Evolutionary conservation across 371 early-diverging fungal species (phyloP).

Genomic region (Smittium culicis): DNA sequence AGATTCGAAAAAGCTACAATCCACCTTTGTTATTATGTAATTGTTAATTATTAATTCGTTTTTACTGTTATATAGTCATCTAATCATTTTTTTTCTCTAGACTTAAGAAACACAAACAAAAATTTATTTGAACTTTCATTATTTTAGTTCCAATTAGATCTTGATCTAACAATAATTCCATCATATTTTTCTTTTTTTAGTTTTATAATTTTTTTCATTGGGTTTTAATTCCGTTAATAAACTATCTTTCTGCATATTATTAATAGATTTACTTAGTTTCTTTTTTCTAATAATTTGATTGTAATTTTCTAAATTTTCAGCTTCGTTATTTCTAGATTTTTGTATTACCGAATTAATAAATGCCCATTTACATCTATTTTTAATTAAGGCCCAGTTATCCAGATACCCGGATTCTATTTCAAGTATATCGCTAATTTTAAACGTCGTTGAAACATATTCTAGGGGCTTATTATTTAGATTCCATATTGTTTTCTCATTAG

Average conservation of each 20-base stretch:
- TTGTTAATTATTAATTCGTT: background rate
- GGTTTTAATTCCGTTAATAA: background rate
- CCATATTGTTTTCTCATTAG: background rate
- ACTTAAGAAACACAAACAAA: constrained; percentile 4
- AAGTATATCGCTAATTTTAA: background rate
- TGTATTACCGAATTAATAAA: background rate
- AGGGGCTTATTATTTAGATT: background rate
- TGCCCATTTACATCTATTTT: background rate
- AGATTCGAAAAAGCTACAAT: background rate
- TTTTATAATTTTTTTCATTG: background rate
- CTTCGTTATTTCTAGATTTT: background rate
- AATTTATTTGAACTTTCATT: constrained; percentile 9
- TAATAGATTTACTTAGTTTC: background rate
- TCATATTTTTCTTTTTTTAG: background rate
- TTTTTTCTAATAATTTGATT: background rate
- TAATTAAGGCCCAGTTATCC: background rate
- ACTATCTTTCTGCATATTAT: background rate
- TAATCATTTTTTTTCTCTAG: constrained; percentile 3
- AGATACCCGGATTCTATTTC: background rate
- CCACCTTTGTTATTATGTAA: background rate
- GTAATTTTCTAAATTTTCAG: background rate
- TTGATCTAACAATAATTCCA: background rate
- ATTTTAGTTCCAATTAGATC: background rate
- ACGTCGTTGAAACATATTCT: background rate
- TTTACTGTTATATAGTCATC: background rate